Conservation (phyloP, 2,329 filamentous ascomycete genomes). For the Alternaria consortialis region DNA sequence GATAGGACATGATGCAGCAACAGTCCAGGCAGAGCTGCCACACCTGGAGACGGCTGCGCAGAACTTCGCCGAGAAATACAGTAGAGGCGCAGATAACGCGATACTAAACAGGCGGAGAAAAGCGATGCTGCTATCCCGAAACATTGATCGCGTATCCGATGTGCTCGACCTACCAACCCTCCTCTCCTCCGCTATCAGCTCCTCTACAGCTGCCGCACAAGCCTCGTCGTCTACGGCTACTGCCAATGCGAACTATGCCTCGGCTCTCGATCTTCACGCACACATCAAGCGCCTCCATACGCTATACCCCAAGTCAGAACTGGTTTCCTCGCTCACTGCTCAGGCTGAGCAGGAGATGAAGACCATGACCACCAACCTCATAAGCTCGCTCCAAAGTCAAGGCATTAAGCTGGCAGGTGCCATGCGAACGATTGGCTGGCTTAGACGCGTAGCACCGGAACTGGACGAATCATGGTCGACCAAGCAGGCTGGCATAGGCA, state of each 20-base stretch:
- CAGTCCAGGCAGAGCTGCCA: conserved; percentile 77
- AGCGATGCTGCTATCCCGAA: conserved; percentile 81
- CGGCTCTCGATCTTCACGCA: conserved; percentile 89
- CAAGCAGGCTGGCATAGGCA: conserved; percentile 43
- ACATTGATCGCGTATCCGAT: conserved; percentile 88
- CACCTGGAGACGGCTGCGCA: conserved; percentile 80
- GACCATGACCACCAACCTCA: conserved; percentile 84
- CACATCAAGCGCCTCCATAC: conserved; percentile 88
- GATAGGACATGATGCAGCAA: conserved; percentile 70
- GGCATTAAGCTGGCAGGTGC: conserved; percentile 87
- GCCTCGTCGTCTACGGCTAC: conserved; percentile 40
- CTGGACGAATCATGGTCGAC: conserved; percentile 62
- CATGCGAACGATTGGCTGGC: conserved; percentile 89
- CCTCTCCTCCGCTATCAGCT: conserved; percentile 78
- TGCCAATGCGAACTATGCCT: conserved; percentile 77
- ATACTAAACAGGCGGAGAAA: conserved; percentile 78
- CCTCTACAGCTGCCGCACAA: conserved; percentile 62
- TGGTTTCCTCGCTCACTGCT: conserved; percentile 75
- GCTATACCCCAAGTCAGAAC: conserved; percentile 79
- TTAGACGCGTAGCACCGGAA: conserved; percentile 86
- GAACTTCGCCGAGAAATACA: conserved; percentile 83
- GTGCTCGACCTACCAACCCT: conserved; percentile 89
- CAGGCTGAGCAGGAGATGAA: conserved; percentile 90
- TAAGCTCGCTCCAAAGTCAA: conserved; percentile 77
- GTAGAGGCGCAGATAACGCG: conserved; percentile 70